Conservation (phyloP, 2,329 filamentous ascomycete genomes). For the Myriosclerotinia curreyana region DNA sequence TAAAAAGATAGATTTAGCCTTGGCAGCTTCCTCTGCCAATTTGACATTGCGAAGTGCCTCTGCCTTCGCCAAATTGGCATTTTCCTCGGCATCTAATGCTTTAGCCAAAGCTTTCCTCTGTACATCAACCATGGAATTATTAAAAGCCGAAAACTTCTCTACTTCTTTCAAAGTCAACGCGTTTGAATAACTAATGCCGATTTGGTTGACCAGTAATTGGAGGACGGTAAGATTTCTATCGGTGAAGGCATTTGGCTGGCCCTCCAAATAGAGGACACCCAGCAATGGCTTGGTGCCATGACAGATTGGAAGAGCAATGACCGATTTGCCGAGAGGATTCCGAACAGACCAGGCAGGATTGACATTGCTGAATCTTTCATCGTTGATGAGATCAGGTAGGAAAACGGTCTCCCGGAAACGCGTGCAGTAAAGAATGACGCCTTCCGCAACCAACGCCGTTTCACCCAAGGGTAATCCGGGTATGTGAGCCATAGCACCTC, state of each 20-base stretch:
- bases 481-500: conserved; percentile 63
- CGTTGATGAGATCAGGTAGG: conserved; percentile 67
- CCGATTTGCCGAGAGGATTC: conserved; percentile 67
- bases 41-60: conserved; percentile 76
- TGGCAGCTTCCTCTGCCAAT: conserved; percentile 77
- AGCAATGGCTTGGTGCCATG: conserved; percentile 69
- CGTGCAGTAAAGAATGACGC: conserved; percentile 73
- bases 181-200: conserved; percentile 69
- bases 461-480: conserved; percentile 62
- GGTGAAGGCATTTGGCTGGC: conserved; percentile 71
- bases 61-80: conserved; percentile 73
- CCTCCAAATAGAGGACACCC: conserved; percentile 73
- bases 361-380: conserved; percentile 77
- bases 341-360: conserved; percentile 64
- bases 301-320: conserved; percentile 76
- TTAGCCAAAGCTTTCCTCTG: conserved; percentile 72
- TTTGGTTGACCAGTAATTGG: conserved; percentile 73
- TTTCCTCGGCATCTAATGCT: conserved; percentile 69
- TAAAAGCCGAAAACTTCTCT: conserved; percentile 74
- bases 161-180: conserved; percentile 66
- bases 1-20: conserved; percentile 78
- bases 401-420: conserved; percentile 75
- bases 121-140: conserved; percentile 72
- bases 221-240: conserved; percentile 67
- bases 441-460: conserved; percentile 68